phyloP scores from a whole-genome alignment of 208 protist genomes.

The Crithidia thermophila region DNA sequence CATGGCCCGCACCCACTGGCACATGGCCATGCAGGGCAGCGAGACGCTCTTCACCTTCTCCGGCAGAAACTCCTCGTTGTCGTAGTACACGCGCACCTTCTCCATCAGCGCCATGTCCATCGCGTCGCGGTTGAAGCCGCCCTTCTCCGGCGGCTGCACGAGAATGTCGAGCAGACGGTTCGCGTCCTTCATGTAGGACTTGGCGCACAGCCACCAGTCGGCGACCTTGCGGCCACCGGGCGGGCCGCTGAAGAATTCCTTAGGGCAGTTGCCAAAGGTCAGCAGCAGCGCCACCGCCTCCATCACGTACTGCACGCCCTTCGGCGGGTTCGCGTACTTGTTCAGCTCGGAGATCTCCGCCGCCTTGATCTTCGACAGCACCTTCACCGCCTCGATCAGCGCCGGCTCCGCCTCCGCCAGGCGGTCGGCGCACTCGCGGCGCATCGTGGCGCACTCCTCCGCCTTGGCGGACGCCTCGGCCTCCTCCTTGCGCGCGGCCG shows the following conservation, averaged over 20 bases:
- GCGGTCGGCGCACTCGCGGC: slow-evolving; percentile 85
- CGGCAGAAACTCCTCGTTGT: slow-evolving; percentile 93
- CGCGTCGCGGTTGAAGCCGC: slow-evolving; percentile 93
- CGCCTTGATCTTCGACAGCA: slow-evolving; percentile 95
- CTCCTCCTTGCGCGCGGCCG: slow-evolving; percentile 91
- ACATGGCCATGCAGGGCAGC: slow-evolving; percentile 98
- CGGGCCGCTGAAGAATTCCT: slow-evolving; percentile 93
- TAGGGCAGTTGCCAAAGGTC: slow-evolving; percentile 95
- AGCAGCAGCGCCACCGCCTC: slow-evolving; percentile 96
- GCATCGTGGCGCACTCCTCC: slow-evolving; percentile 94
- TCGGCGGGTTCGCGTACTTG: slow-evolving; percentile 96
- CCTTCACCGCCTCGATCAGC: slow-evolving; percentile 92
- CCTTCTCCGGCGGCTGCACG: slow-evolving; percentile 84
- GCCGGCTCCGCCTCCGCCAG: slow-evolving; percentile 97
- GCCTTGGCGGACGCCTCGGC: slow-evolving; percentile 93
- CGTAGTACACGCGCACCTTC: slow-evolving; percentile 94
- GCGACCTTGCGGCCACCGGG: slow-evolving; percentile 93
- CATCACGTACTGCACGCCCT: slow-evolving; percentile 97
- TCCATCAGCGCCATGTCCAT: slow-evolving; percentile 95
- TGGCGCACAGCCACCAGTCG: slow-evolving; percentile 96
- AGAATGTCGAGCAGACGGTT: slow-evolving; percentile 92
- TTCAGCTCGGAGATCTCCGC: slow-evolving; percentile 97
- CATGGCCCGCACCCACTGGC: slow-evolving; percentile 98
- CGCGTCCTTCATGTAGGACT: slow-evolving; percentile 94
- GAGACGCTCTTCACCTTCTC: slow-evolving; percentile 94